Evolutionary conservation across 2,329 filamentous ascomycete species (phyloP).

Genomic region (Herpotrichia juniperi): DNA sequence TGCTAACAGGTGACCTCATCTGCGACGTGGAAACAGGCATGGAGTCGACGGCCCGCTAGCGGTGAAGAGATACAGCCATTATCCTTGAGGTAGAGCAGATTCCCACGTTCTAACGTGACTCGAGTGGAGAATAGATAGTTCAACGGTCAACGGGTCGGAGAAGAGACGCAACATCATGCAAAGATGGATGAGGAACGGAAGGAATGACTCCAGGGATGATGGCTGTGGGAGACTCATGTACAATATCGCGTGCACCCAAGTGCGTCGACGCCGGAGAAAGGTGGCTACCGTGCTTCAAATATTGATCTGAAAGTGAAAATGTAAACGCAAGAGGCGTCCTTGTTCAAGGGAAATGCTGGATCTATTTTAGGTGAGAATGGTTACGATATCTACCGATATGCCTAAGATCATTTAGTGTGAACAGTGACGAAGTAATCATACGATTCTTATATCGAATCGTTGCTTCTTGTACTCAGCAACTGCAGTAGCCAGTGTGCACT

Average conservation of each 20-base stretch:
- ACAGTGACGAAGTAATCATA: not conserved
- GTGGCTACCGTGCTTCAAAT: too few relatives aligned
- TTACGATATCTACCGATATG: not conserved
- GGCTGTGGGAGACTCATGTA: slow-evolving; percentile 3
- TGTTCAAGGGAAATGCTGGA: not conserved
- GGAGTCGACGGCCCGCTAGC: not conserved
- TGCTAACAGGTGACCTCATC: not conserved
- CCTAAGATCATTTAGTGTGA: too few relatives aligned
- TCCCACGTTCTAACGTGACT: slow-evolving; percentile 3
- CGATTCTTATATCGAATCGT: not conserved
- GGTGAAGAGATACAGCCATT: not conserved
- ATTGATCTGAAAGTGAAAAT: too few relatives aligned
- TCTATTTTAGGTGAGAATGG: not conserved
- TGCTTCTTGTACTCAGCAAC: not conserved
- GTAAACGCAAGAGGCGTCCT: not conserved
- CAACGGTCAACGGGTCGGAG: not conserved
- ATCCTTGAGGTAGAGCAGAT: slow-evolving; percentile 3
- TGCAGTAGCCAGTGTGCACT: not conserved
- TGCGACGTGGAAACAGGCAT: not conserved
- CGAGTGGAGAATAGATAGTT: not conserved
- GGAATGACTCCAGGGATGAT: slow-evolving; percentile 8
- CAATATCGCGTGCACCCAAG: not conserved
- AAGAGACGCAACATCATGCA: not conserved
- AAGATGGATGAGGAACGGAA: not conserved
- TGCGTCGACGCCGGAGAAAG: not conserved